Evolutionary conservation across 768 basidiomycete species (phyloP), one percentile per base, ranked within the genome.

Genomic region (Lenzites betulinus): DNA sequence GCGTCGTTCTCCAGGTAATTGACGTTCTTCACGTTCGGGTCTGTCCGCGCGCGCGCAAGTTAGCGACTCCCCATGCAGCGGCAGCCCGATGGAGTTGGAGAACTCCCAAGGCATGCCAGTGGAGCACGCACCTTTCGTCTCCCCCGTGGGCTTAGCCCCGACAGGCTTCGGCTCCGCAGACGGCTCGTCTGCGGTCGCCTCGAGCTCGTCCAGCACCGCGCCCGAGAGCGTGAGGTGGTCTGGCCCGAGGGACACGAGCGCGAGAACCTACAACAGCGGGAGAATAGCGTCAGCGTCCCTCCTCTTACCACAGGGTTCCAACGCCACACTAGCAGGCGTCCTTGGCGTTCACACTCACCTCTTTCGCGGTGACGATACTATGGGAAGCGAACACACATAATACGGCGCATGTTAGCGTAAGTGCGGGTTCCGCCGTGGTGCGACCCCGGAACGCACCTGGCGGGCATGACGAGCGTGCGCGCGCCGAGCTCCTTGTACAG

Each of bases 391-490:
- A 8, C 25, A 20, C 23, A 26, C 41, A 28, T 39, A 28, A 43
- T 42, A 1, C 50, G 44, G 38, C 44, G 26, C 25, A 30, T 42
- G 25, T 54, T 9, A 8, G 20, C 20, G 47, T 36, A 26, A 48
- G 16, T n/a, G n/a, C n/a, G n/a, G n/a, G n/a, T n/a, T n/a, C n/a
- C n/a, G n/a, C n/a, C n/a, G n/a, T n/a, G n/a, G n/a, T n/a, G 20
- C 3, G 36, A 11, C 20, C 13, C 22, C 47, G 9, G 22, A 23
- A 22, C 53, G 55, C 62, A 78, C 80, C 81, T 82, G 22, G 80
- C 81, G n/a, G 80, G 79, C 76, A 82, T 78, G 11, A 82, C 77
- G 12, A 77, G 67, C 1, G 81, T 82, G 56, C 73, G 74, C 22
- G 78, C 73, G 9, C 69, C 70, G 25, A 75, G 62, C 26, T 62